A percentile compares a stretch with the other conserved stretches of the same genome.
These are phyloP conservation scores for Mucor piriformis DNA, from an alignment of 371 early-diverging fungal species.

Conservation along the genomic window DNA sequence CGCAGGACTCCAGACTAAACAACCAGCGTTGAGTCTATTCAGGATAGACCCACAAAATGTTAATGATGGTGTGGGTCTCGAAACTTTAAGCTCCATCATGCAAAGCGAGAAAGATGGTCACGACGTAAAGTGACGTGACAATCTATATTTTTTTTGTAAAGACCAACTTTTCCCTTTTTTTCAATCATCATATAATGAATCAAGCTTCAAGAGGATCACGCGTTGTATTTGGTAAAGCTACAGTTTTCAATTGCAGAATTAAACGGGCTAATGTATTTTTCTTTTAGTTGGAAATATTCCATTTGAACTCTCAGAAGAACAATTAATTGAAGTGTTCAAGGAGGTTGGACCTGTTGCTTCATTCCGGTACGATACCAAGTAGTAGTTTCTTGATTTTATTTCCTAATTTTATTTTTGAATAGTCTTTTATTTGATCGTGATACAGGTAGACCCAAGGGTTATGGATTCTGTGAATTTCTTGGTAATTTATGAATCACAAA, in stretches of 20 bases:
- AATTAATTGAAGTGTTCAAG: slow-evolving; percentile 85
- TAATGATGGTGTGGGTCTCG: no score
- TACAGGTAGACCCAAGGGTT: slow-evolving; percentile 89
- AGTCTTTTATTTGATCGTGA: slow-evolving; percentile 87
- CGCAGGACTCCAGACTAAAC: no score
- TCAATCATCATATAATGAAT: slow-evolving; percentile 2
- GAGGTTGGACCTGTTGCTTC: slow-evolving; percentile 86
- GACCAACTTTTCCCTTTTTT: no score
- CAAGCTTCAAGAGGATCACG: slow-evolving; percentile 55
- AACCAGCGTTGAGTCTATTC: no score
- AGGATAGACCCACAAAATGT: no score
- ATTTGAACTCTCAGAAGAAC: slow-evolving; percentile 89
- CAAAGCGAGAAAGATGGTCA: no score
- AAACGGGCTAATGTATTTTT: not conserved
- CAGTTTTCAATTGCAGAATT: not conserved
- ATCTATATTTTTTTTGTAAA: no score
- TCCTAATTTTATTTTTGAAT: not conserved
- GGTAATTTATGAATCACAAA: slow-evolving; percentile 39
- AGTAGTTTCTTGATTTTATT: not conserved
- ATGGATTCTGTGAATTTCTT: slow-evolving; percentile 86
- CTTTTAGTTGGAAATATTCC: slow-evolving; percentile 81
- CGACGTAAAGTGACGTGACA: no score
- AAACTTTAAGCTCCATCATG: no score
- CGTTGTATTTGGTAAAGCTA: slow-evolving; percentile 59
- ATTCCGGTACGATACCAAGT: slow-evolving; percentile 55